These are phyloP conservation scores for Pseudoperonospora humuli DNA, from an alignment of 352 stramenopile genomes.

Conservation along the genomic window DNA sequence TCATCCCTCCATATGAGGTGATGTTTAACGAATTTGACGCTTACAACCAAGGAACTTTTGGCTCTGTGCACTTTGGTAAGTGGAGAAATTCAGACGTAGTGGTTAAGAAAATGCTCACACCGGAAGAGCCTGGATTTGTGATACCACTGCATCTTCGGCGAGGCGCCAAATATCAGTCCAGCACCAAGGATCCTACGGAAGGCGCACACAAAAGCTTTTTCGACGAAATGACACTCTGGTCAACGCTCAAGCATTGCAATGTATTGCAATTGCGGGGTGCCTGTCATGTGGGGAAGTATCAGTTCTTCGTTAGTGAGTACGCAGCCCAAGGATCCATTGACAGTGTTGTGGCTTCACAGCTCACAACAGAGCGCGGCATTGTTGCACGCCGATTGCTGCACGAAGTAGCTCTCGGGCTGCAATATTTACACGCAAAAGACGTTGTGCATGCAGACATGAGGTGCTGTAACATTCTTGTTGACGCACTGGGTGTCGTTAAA, in stretches of 20 bases:
- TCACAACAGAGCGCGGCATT: conserved; percentile 1
- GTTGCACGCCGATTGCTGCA: conserved; percentile 14
- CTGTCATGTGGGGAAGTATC: conserved; percentile 15
- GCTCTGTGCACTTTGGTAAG: conserved; percentile 22
- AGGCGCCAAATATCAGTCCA: conserved; percentile 2
- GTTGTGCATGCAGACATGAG: conserved; percentile 23
- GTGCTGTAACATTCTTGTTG: conserved; percentile 27
- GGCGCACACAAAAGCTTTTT: conserved; percentile 12
- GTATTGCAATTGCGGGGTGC: conserved; percentile 24
- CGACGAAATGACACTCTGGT: conserved; percentile 20
- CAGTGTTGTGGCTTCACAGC: conserved; percentile 8
- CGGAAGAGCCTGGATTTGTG: conserved; percentile 1
- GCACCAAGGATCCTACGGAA: background rate
- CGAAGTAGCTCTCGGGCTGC: conserved; percentile 19
- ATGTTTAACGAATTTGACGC: conserved; percentile 15
- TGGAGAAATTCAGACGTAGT: conserved; percentile 22
- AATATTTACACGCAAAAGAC: conserved; percentile 22
- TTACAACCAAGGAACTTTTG: conserved; percentile 17
- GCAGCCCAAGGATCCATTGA: conserved; percentile 18
- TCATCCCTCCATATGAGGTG: conserved; percentile 28
- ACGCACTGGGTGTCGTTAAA: conserved; percentile 12
- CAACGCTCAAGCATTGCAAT: conserved; percentile 19
- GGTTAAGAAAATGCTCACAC: conserved; percentile 20
- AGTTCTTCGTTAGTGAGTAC: conserved; percentile 19
- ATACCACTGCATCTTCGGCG: conserved; percentile 5